Evolutionary conservation across 306 rosid genomes (phyloP).

Genomic region (Ormosia emarginata): DNA sequence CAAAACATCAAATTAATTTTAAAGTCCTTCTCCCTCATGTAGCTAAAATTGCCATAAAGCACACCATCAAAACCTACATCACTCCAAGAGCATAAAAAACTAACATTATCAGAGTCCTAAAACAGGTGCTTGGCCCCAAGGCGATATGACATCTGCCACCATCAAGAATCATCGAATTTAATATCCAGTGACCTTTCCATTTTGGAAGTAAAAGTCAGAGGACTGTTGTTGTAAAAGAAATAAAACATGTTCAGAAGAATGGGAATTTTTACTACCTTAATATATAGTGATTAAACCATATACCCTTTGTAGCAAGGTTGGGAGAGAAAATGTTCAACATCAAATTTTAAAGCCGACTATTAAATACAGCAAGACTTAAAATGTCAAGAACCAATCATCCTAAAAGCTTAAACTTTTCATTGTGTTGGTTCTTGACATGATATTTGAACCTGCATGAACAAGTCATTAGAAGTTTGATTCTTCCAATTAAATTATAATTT

Average conservation of each 20-base stretch:
- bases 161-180: not conserved
- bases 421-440: not conserved
- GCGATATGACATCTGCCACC: not conserved
- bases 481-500: not conserved
- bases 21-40: not conserved
- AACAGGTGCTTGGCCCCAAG: not conserved
- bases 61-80: not conserved
- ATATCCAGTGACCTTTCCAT: not conserved
- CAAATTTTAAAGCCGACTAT: not conserved
- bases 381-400: not conserved
- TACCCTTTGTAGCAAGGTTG: not conserved
- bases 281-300: conserved; percentile 1
- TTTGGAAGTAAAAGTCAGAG: not conserved
- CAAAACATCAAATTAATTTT: not conserved
- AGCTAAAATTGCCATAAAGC: not conserved
- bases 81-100: not conserved
- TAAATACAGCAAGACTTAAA: not conserved
- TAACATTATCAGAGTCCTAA: not conserved
- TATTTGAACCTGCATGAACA: not conserved
- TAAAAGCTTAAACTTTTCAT: not conserved
- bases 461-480: not conserved
- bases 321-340: not conserved
- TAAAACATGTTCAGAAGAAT: not conserved
- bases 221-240: not conserved
- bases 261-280: not conserved